Conservation (phyloP, 768 basidiomycete species). For the Chalciporus sphaerocephalus region DNA sequence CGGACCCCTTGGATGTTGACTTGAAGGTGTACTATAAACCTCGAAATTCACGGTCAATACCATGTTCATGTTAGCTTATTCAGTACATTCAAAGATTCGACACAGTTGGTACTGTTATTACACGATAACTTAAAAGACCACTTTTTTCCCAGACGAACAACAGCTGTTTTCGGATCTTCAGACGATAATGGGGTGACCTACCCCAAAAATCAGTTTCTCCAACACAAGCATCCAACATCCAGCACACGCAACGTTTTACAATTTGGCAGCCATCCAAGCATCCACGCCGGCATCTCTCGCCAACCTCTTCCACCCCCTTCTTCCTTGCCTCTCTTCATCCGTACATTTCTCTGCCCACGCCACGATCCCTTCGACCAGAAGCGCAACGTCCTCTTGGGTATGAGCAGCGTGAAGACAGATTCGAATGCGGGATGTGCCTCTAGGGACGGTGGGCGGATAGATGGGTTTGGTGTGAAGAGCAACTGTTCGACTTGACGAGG, state of each 20-base stretch:
- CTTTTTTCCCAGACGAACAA: not conserved
- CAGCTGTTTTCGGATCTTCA: too few species aligned
- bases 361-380: constrained; percentile 48
- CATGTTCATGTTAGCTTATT: too few species aligned
- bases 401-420: constrained; percentile 88
- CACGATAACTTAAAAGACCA: not conserved
- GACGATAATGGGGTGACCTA: too few species aligned
- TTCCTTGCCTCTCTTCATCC: constrained; percentile 5
- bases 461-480: constrained; percentile 73
- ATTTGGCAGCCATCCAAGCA: constrained; percentile 29
- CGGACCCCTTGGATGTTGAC: too few species aligned
- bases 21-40: too few species aligned
- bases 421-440: constrained; percentile 77
- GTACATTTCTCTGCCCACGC: constrained; percentile 29
- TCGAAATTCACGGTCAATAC: too few species aligned
- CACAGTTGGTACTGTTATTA: not conserved
- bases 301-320: constrained; percentile 9
- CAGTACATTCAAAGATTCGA: too few species aligned
- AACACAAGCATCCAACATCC: too few species aligned
- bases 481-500: constrained; percentile 9
- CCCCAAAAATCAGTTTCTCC: too few species aligned
- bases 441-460: constrained; percentile 86
- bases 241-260: too few species aligned
- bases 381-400: constrained; percentile 55
- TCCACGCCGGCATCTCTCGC: constrained; percentile 15